Conservation (phyloP, 331 rosid genomes). For the Dryas integrifolia region DNA sequence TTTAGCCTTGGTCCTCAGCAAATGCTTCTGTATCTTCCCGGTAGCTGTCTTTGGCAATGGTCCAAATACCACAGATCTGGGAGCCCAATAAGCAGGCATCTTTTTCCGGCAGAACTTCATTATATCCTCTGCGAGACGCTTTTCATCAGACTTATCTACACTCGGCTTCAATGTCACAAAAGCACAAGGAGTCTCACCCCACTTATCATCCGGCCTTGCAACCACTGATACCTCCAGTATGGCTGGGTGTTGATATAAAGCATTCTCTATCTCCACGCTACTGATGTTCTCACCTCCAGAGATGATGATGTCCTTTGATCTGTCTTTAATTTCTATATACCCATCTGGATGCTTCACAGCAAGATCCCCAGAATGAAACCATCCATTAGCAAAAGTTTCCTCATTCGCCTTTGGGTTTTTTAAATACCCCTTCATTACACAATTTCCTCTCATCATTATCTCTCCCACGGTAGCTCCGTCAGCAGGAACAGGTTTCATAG, state of each 20-base stretch:
- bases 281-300: conserved; percentile 95
- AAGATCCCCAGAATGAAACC: conserved; percentile 90
- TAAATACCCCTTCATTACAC: conserved; percentile 85
- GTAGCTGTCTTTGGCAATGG: conserved; percentile 89
- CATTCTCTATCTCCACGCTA: conserved; percentile 80
- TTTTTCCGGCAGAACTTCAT: conserved; percentile 67
- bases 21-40: conserved; percentile 83
- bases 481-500: conserved; percentile 69
- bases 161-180: conserved; percentile 69
- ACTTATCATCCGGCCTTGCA: conserved; percentile 75
- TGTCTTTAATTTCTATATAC: conserved; percentile 82
- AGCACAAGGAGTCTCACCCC: conserved; percentile 98
- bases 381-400: conserved; percentile 69
- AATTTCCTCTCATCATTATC: conserved; percentile 78
- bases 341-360: conserved; percentile 88
- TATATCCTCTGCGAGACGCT: conserved; percentile 54
- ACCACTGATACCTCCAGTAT: conserved; percentile 78
- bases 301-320: conserved; percentile 89
- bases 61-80: conserved; percentile 71
- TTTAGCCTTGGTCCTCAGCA: conserved; percentile 69
- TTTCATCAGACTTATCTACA: conserved; percentile 47
- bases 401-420: conserved; percentile 74
- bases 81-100: conserved; percentile 82
- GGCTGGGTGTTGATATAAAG: conserved; percentile 59
- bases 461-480: conserved; percentile 86